Percentiles rank a stretch among this genome's conserved stretches.
phyloP scores from a whole-genome alignment of 495 filamentous ascomycete genomes.

The Penicillium ucsense region DNA sequence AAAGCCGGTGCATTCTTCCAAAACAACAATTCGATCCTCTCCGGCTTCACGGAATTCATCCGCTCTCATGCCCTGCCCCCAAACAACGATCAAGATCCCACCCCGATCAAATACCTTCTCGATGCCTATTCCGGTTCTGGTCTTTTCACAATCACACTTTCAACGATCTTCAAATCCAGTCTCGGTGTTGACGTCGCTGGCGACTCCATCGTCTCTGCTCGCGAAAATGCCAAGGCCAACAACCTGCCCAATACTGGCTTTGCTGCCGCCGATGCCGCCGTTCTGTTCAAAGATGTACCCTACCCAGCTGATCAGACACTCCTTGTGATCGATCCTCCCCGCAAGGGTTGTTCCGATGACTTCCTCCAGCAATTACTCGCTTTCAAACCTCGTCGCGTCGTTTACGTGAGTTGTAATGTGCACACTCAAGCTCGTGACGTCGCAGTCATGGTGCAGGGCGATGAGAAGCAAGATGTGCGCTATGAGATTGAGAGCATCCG shows the following conservation, averaged over 20 bases:
- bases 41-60: conserved; percentile 81
- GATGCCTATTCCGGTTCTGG: conserved; percentile 97
- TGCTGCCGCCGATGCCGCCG: conserved; percentile 72
- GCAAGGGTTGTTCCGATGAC: conserved; percentile 83
- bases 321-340: conserved; percentile 85
- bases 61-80: conserved; percentile 59
- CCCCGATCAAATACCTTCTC: conserved; percentile 70
- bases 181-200: conserved; percentile 64
- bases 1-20: conserved; percentile 94
- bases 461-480: conserved; percentile 37
- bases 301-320: conserved; percentile 73
- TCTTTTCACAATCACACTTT: conserved; percentile 91
- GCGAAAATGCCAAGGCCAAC: conserved; percentile 69
- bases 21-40: conserved; percentile 99
- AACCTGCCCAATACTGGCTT: conserved; percentile 64
- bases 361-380: conserved; percentile 73
- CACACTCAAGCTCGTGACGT: conserved; percentile 95
- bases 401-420: conserved; percentile 96
- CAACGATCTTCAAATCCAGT: conserved; percentile 61
- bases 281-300: conserved; percentile 63
- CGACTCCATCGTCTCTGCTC: conserved; percentile 64
- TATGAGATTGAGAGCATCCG: conserved; percentile 88
- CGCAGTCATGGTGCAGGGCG: conserved; percentile 65
- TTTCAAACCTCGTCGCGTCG: conserved; percentile 66
- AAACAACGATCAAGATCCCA: conserved; percentile 19